A percentile compares a stretch with the other conserved stretches of the same genome.
Conservation (phyloP, 208 protist genomes). For the Acanthamoeba triangularis region DNA sequence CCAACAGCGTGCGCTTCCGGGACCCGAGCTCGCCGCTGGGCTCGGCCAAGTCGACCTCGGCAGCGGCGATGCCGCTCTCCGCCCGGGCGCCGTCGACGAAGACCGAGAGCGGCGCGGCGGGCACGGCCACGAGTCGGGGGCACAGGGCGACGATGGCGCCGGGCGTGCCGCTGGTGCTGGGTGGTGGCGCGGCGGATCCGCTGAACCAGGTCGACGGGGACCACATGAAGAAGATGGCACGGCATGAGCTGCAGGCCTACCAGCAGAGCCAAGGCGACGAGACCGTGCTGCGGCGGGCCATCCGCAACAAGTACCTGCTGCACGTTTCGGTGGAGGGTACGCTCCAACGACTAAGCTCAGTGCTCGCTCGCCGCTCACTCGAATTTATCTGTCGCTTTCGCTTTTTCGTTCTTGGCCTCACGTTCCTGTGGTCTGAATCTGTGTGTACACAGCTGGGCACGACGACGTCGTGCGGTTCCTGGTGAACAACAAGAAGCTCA, state of each 20-base stretch:
- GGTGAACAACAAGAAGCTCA: conserved; percentile 52
- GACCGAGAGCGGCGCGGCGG: background rate
- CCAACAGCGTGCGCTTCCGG: conserved; percentile 12
- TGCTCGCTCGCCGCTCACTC: background rate
- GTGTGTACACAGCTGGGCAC: background rate
- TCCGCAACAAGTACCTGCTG: conserved; percentile 61
- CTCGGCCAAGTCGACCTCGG: background rate
- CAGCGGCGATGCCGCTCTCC: background rate
- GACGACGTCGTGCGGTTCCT: conserved; percentile 32
- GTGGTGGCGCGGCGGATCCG: background rate
- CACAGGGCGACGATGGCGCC: conserved; percentile 1
- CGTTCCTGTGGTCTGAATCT: background rate
- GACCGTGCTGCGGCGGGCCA: conserved; percentile 26
- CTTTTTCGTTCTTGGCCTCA: background rate
- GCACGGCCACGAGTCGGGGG: background rate
- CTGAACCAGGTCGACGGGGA: conserved; percentile 10
- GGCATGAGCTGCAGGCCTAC: conserved; percentile 38
- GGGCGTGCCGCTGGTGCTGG: background rate
- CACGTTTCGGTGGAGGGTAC: conserved; percentile 33
- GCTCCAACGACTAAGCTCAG: no score
- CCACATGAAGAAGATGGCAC: conserved; percentile 57
- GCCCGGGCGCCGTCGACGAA: background rate
- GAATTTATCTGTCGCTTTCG: no score
- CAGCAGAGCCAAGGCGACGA: conserved; percentile 61
- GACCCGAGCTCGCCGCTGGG: background rate